phyloP scores from a whole-genome alignment of 139 green algal species.

The Tetradesmus obliquus region DNA sequence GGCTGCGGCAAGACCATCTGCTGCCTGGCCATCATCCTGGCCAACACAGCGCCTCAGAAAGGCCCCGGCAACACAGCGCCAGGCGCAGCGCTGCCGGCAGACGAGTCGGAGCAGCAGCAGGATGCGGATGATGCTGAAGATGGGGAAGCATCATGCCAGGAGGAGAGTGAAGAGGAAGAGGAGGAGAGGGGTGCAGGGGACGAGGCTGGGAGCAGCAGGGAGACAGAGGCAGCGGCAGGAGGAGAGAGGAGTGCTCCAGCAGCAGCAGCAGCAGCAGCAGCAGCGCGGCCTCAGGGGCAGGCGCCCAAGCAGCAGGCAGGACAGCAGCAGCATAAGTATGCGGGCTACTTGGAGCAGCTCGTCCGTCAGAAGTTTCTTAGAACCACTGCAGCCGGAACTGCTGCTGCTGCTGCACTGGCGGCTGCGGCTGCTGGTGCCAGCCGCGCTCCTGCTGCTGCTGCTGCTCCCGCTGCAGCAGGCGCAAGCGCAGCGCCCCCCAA shows the following conservation, averaged over 20 bases:
- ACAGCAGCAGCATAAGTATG: neutral
- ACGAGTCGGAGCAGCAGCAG: neutral
- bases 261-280: constrained; percentile 3
- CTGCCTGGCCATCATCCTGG: constrained; percentile 5
- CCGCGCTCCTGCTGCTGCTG: neutral
- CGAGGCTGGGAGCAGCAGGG: neutral
- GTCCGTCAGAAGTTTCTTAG: neutral
- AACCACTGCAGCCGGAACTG: neutral
- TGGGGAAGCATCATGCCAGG: neutral
- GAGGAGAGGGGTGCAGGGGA: neutral
- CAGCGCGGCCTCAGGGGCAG: neutral
- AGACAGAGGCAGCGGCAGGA: neutral
- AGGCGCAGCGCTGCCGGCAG: neutral
- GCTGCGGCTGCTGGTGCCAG: neutral
- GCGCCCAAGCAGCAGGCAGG: neutral
- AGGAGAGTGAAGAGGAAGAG: neutral
- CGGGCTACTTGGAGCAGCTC: neutral
- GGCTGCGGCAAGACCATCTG: constrained; percentile 17
- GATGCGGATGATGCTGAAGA: neutral
- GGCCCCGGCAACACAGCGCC: neutral
- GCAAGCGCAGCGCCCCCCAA: neutral
- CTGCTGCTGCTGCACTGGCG: neutral
- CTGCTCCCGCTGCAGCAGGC: neutral
- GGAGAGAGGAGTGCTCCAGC: neutral
- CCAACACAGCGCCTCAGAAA: neutral